Conservation (phyloP, 805 yeast genomes). For the Cyberlindnera samutprakarnensis region DNA sequence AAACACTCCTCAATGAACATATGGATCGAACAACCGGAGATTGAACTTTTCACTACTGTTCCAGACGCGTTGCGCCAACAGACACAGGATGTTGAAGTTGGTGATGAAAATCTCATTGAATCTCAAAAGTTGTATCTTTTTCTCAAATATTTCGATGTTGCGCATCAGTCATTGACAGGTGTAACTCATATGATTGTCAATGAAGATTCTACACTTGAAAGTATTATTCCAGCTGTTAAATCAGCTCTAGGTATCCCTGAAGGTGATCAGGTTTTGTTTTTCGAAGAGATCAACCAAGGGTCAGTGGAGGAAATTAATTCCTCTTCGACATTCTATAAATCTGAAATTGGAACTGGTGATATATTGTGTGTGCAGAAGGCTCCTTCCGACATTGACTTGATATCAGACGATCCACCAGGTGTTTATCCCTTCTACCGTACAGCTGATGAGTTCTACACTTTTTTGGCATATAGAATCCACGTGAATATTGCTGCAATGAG, state of each 20-base stretch:
- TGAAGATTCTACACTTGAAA: constrained; percentile 36
- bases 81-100: constrained; percentile 5
- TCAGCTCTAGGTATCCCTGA: constrained; percentile 32
- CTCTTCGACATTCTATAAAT: constrained; percentile 38
- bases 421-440: constrained; percentile 28
- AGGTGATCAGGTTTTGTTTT: constrained; percentile 30
- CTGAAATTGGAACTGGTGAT: constrained; percentile 64
- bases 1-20: constrained; percentile 46
- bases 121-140: constrained; percentile 31
- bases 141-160: constrained; percentile 61
- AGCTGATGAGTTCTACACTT: constrained; percentile 43
- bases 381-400: constrained; percentile 13
- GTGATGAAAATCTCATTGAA: constrained; percentile 18
- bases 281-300: constrained; percentile 56
- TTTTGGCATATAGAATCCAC: constrained; percentile 52
- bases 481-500: constrained; percentile 40
- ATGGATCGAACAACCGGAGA: constrained; percentile 55
- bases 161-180: constrained; percentile 50
- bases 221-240: constrained; percentile 34
- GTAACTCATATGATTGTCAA: constrained; percentile 50
- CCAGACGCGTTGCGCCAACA: constrained; percentile 2
- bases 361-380: constrained; percentile 32
- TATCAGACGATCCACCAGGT: constrained; percentile 5
- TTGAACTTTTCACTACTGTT: constrained; percentile 8
- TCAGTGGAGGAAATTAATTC: constrained; percentile 36